Evolutionary conservation across 306 rosid species (phyloP).

Genomic region (Alnus glutinosa): DNA sequence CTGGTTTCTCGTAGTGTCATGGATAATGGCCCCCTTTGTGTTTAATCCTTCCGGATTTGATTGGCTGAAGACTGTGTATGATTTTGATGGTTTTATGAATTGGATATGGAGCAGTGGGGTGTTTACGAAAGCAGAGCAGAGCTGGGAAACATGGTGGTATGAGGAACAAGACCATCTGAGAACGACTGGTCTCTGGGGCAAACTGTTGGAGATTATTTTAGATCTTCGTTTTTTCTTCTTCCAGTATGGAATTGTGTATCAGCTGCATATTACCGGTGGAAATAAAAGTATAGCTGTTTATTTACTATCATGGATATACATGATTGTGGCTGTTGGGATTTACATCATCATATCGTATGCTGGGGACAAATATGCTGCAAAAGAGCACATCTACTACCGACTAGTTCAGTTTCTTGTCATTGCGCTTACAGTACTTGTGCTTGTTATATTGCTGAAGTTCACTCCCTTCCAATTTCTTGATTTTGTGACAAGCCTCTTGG

Average conservation of each 20-base stretch:
- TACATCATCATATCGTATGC: constrained; percentile 66
- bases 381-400: constrained; percentile 74
- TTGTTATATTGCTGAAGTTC: constrained; percentile 60
- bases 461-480: constrained; percentile 51
- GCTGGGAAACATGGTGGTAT: constrained; percentile 98
- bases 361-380: constrained; percentile 70
- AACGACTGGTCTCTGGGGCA: constrained; percentile 97
- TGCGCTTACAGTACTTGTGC: constrained; percentile 49
- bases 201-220: constrained; percentile 84
- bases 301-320: constrained; percentile 80
- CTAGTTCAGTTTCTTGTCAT: constrained; percentile 81
- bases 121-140: constrained; percentile 62
- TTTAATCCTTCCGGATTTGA: constrained; percentile 96
- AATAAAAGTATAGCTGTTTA: constrained; percentile 68
- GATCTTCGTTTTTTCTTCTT: constrained; percentile 98
- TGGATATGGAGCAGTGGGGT: constrained; percentile 90
- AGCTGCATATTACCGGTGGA: constrained; percentile 44
- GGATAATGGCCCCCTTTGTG: constrained; percentile 91
- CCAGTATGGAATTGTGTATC: constrained; percentile 90
- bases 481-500: constrained; percentile 67
- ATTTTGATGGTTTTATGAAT: constrained; percentile 72
- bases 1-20: constrained; percentile 93
- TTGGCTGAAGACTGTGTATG: constrained; percentile 97
- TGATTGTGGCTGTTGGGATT: constrained; percentile 71
- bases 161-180: constrained; percentile 91